These are phyloP conservation scores for Raffaelea albimanens DNA, from an alignment of 2,329 filamentous ascomycete species.

Conservation along the genomic window DNA sequence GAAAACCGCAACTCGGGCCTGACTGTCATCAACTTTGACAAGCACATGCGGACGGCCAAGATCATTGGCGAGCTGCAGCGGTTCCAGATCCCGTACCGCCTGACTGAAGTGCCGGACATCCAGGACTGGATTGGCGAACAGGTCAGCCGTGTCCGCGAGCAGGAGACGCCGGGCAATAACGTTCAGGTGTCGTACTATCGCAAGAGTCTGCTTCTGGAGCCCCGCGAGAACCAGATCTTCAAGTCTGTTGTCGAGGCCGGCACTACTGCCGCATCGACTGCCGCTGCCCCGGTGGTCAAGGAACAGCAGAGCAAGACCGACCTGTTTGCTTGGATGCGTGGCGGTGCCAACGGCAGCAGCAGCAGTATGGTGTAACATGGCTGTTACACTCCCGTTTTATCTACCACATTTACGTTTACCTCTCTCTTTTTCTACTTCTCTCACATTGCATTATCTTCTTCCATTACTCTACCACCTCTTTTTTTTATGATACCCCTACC, in stretches of 20 bases:
- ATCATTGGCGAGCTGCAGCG: slow-evolving; percentile 93
- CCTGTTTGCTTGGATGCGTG: slow-evolving; percentile 7
- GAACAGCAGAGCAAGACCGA: neutral
- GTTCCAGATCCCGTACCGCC: slow-evolving; percentile 87
- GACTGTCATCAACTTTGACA: slow-evolving; percentile 94
- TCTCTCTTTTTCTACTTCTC: no score
- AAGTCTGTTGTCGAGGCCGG: slow-evolving; percentile 19
- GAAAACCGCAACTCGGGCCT: slow-evolving; percentile 51
- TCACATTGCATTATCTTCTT: no score
- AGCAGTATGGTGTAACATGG: no score
- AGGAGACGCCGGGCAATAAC: slow-evolving; percentile 37
- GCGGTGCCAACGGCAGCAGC: neutral
- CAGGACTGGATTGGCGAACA: slow-evolving; percentile 88
- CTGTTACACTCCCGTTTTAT: no score
- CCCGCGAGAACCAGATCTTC: slow-evolving; percentile 43
- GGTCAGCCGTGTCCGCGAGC: slow-evolving; percentile 63
- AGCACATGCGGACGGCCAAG: slow-evolving; percentile 86
- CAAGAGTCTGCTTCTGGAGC: slow-evolving; percentile 76
- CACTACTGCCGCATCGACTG: slow-evolving; percentile 2
- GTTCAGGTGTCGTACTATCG: slow-evolving; percentile 62
- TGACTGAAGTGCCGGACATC: slow-evolving; percentile 75
- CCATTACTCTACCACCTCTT: no score
- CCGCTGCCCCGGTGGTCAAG: neutral
- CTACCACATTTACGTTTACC: no score
- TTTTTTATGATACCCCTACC: no score